phyloP scores from a whole-genome alignment of 768 basidiomycete species.

The Pleurotus eryngii region DNA sequence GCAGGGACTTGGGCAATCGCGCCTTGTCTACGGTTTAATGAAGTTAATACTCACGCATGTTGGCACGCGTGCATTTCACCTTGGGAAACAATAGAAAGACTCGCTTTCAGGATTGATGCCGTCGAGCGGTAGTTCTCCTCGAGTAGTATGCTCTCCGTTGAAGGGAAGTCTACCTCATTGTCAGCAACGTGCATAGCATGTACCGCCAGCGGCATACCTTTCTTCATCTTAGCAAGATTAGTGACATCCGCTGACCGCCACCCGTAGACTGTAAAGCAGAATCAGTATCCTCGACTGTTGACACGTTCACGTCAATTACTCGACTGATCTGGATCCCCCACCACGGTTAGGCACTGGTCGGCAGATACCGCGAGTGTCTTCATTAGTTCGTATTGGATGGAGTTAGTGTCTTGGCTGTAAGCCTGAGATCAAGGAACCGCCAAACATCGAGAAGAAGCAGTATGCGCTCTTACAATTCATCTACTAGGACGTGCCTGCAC shows the following conservation, averaged over 20 bases:
- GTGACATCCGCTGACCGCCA: constrained; percentile 82
- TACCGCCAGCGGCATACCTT: constrained; percentile 31
- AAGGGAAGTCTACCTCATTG: constrained; percentile 51
- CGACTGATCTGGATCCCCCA: constrained; percentile 91
- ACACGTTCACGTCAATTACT: constrained; percentile 34
- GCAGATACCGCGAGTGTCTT: constrained; percentile 49
- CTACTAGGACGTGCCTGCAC: constrained; percentile 72
- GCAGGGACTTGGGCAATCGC: constrained; percentile 72
- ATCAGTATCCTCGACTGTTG: not conserved
- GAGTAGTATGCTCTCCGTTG: constrained; percentile 65
- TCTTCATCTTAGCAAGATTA: constrained; percentile 71
- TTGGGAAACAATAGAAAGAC: constrained; percentile 79
- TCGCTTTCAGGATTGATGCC: constrained; percentile 65
- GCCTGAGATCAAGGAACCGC: not conserved
- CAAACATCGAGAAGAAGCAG: not conserved
- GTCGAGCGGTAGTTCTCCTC: constrained; percentile 90
- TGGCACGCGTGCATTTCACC: constrained; percentile 38
- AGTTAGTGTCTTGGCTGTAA: constrained; percentile 74
- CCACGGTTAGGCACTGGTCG: constrained; percentile 62
- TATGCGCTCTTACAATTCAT: constrained; percentile 63
- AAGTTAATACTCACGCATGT: not conserved
- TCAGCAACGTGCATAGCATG: no score
- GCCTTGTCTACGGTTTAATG: constrained; percentile 50
- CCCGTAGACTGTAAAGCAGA: constrained; percentile 60
- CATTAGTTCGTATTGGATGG: constrained; percentile 80